Percentiles rank a stretch among this genome's conserved stretches.
Evolutionary conservation across 2,329 filamentous ascomycete species (phyloP).

Genomic region (Colletotrichum trifolii): DNA sequence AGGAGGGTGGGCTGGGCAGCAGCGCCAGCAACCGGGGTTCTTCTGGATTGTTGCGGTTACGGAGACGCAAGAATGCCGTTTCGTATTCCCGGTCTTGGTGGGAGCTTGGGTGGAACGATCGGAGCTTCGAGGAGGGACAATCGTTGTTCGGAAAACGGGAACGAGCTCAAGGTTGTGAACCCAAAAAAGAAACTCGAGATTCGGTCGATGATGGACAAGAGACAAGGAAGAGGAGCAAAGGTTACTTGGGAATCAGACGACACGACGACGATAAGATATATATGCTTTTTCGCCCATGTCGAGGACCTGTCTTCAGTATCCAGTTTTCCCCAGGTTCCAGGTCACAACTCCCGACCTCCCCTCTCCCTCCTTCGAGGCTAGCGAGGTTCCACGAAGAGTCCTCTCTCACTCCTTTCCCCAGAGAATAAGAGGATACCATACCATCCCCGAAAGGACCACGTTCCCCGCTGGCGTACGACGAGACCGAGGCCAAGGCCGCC

Average conservation of each 20-base stretch:
- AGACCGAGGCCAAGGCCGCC: slow-evolving; percentile 1
- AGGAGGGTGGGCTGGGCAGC: not conserved
- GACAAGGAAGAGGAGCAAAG: not conserved
- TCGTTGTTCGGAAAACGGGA: slow-evolving; percentile 11
- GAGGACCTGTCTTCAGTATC: not conserved
- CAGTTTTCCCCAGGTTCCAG: not conserved
- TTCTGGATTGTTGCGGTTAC: too few relatives aligned
- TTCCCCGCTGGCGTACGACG: not conserved
- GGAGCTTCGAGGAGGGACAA: not conserved
- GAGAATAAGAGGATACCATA: slow-evolving; percentile 20
- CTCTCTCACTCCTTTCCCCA: slow-evolving; percentile 26
- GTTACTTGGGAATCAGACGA: slow-evolving; percentile 14
- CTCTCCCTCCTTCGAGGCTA: slow-evolving; percentile 16
- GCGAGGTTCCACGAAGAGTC: slow-evolving; percentile 20
- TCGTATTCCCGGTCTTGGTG: not conserved
- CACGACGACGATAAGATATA: slow-evolving; percentile 17
- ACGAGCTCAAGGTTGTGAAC: slow-evolving; percentile 11
- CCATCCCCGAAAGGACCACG: too few relatives aligned
- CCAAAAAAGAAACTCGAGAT: slow-evolving; percentile 7
- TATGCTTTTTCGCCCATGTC: slow-evolving; percentile 5
- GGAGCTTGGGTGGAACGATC: slow-evolving; percentile 2
- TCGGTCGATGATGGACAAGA: not conserved
- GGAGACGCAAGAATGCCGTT: slow-evolving; percentile 3
- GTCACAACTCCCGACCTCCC: slow-evolving; percentile 1
- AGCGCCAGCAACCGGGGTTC: too few relatives aligned